Percentiles rank a stretch among this genome's conserved stretches.
Conservation (phyloP, 1,284 basidiomycete species). For the Rhodotorula sp. region DNA sequence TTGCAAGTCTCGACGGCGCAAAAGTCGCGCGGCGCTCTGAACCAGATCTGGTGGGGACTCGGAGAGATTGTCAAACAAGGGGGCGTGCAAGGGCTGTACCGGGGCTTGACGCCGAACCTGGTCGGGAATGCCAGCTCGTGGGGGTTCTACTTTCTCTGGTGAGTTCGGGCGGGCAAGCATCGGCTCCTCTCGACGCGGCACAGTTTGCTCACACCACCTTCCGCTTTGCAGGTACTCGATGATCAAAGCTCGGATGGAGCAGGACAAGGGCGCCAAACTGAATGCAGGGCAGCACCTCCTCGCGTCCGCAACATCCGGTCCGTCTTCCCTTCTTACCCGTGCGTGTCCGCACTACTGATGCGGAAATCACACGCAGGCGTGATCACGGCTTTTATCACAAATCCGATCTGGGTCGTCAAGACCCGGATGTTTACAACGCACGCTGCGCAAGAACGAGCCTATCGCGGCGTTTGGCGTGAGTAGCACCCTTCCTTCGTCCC, state of each 20-base stretch:
- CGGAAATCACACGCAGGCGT: constrained; percentile 60
- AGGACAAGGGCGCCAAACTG: constrained; percentile 53
- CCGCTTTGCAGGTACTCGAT: constrained; percentile 73
- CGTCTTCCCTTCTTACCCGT: constrained; percentile 47
- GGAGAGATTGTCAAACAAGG: constrained; percentile 65
- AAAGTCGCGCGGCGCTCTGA: constrained; percentile 19
- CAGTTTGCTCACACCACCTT: no score
- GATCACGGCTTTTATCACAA: constrained; percentile 88
- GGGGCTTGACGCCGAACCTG: constrained; percentile 86
- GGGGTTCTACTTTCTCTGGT: constrained; percentile 98
- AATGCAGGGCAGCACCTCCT: constrained; percentile 79
- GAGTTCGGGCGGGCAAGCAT: constrained; percentile 50
- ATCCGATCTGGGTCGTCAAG: constrained; percentile 98
- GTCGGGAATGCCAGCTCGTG: constrained; percentile 96
- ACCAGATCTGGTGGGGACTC: constrained; percentile 14
- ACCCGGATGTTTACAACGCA: constrained; percentile 92
- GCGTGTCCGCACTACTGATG: no score
- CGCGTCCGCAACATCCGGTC: constrained; percentile 92
- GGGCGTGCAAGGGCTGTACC: constrained; percentile 43
- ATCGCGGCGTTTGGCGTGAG: constrained; percentile 75
- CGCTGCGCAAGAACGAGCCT: constrained; percentile 63
- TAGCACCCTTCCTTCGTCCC: constrained; percentile 33
- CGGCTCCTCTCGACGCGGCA: background rate
- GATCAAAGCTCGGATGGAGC: constrained; percentile 63
- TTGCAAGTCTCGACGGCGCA: constrained; percentile 80